These are phyloP conservation scores for Vanilla planifolia DNA, from an alignment of 106 monocot genomes.

Conservation along the genomic window DNA sequence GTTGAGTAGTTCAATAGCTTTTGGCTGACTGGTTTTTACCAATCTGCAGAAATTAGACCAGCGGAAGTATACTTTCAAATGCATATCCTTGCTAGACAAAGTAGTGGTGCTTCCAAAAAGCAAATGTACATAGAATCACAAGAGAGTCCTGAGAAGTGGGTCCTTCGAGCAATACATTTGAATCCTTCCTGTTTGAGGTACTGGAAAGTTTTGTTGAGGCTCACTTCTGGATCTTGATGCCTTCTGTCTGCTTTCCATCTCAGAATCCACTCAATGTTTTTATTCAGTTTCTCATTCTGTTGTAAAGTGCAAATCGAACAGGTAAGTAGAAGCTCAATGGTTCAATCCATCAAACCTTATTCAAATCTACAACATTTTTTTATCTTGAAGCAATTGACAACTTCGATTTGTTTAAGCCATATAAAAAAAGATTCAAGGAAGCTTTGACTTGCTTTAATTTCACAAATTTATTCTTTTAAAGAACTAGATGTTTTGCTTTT, in stretches of 20 bases:
- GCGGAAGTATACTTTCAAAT: slow-evolving; percentile 92
- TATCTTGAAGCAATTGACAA: too few species aligned
- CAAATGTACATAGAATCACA: slow-evolving; percentile 30
- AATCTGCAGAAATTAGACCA: slow-evolving; percentile 72
- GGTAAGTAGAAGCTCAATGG: too few species aligned
- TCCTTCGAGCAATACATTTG: slow-evolving; percentile 74
- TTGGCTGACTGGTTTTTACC: slow-evolving; percentile 1
- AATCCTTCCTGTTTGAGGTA: slow-evolving; percentile 83
- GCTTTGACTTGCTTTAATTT: too few species aligned
- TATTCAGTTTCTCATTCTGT: too few species aligned
- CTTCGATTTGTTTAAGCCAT: too few species aligned
- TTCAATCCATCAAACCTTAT: too few species aligned
- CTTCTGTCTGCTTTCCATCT: background rate
- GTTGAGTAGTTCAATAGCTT: background rate
- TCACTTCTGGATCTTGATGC: slow-evolving; percentile 9
- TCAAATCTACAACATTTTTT: too few species aligned
- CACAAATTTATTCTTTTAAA: too few species aligned
- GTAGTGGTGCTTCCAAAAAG: slow-evolving; percentile 12
- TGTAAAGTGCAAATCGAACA: too few species aligned
- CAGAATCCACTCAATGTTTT: background rate
- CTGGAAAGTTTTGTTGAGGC: slow-evolving; percentile 66
- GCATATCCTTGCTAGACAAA: slow-evolving; percentile 64
- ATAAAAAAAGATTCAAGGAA: too few species aligned
- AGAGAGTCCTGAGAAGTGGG: slow-evolving; percentile 52
- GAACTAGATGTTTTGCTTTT: too few species aligned